Base-by-base conservation (phyloP, 495 filamentous ascomycete species). In the Parachaetomium inaequale region DNA sequence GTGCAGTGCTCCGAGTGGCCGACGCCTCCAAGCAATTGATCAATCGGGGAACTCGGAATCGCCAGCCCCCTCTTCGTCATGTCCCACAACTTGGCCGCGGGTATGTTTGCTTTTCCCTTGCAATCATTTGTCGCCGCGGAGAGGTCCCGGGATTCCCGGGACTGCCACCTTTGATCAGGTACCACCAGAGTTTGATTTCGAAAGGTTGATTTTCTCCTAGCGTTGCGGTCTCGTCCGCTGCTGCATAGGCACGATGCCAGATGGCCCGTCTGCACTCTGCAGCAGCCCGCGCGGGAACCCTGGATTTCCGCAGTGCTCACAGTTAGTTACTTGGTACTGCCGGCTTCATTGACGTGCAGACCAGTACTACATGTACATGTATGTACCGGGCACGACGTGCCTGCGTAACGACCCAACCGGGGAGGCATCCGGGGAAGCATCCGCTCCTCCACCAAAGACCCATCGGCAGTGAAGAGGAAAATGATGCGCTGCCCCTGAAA, bases 1-100 rank as follows among this genome's bases (percentile, higher is more conserved):
- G 3, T 46, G 47, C 34, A 15, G 14, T 19, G 45, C 51, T 53
- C 49, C 38, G 58, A 53, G 58, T 60, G 58, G 49, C 17, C 15
- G 47, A 7, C 6, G 23, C 15, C 1, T 6, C 26, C 4, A 19
- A 26, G 55, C 40, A 4, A 49, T 47, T 58, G 19, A 50, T 43
- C 54, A 45, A 45, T 32, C 31, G 57, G 46, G 57, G 57, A 59
- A 32, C 46, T 26, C 57, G 57, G 57, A 51, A 51, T 11, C 14
- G 4, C 46, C 47, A 26, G n/a, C 34, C 19, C 29, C 25, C 47
- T 3, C 8, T n/a, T 25, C 21, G 7, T 14, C 8, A 7, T 23
- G 51, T 21, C 31, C 51, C 51, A 54, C 46, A 26, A 15, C 26
- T 40, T 26, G 10, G 6, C 43, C 1, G 7, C 19, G 25, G 14